phyloP scores from a whole-genome alignment of 805 yeast genomes.

The Saccharomycopsis javanensis region DNA sequence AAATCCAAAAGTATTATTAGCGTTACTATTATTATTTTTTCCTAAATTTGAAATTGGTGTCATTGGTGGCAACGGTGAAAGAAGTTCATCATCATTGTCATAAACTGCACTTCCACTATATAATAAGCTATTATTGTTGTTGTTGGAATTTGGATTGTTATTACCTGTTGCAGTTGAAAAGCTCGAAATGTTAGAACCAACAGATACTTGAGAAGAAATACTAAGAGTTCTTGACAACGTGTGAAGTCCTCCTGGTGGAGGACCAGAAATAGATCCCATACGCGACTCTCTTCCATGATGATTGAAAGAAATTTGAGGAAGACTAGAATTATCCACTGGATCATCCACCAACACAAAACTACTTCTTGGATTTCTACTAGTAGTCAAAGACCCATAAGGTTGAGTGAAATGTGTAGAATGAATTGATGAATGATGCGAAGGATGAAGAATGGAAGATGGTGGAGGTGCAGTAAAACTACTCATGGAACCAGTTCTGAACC shows the following conservation, averaged over 20 bases:
- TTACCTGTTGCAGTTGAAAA: conserved; percentile 6
- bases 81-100: conserved; percentile 1
- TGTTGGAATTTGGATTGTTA: background rate
- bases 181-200: conserved; percentile 14
- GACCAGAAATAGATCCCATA: background rate
- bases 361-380: conserved; percentile 1
- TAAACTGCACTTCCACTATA: background rate
- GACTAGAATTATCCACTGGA: background rate
- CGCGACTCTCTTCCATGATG: conserved; percentile 1
- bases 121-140: conserved; percentile 1
- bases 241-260: conserved; percentile 7
- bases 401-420: background rate
- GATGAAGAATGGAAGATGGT: background rate
- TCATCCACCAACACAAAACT: background rate
- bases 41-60: background rate
- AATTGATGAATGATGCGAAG: background rate
- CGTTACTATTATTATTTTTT: background rate
- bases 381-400: background rate
- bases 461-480: background rate
- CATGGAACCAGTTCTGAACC: conserved; percentile 1
- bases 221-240: conserved; percentile 17
- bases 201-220: conserved; percentile 12
- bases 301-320: background rate
- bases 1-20: background rate
- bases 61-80: background rate